phyloP scores from a whole-genome alignment of 2,329 filamentous ascomycete genomes.

The Sordariomycetes sp. region DNA sequence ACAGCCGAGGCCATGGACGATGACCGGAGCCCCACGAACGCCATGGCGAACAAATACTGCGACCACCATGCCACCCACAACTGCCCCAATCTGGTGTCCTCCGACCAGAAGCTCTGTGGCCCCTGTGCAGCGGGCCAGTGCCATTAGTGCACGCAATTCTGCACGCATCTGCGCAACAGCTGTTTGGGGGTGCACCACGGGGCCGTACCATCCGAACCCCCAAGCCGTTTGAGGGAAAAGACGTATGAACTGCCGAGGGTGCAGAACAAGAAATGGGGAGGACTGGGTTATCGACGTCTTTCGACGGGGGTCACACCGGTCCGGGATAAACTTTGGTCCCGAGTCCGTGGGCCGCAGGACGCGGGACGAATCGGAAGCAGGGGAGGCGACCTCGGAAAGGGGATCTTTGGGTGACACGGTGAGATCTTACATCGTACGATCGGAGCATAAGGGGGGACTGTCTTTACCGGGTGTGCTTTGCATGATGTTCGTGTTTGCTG shows the following conservation, averaged over 20 bases:
- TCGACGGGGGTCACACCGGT: background rate
- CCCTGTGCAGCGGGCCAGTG: conserved; percentile 3
- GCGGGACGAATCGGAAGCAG: background rate
- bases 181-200: background rate
- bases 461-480: too few relatives aligned
- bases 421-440: too few relatives aligned
- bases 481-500: too few relatives aligned
- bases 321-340: background rate
- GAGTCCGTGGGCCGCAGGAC: background rate
- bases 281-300: background rate
- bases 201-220: background rate
- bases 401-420: background rate
- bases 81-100: conserved; percentile 4
- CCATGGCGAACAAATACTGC: conserved; percentile 9
- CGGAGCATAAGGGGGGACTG: too few relatives aligned
- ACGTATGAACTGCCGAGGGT: too few relatives aligned
- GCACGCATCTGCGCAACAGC: background rate
- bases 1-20: background rate
- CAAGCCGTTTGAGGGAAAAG: too few relatives aligned
- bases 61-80: conserved; percentile 7
- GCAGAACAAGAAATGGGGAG: too few relatives aligned
- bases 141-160: background rate
- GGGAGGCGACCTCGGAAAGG: background rate
- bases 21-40: background rate
- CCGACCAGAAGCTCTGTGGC: conserved; percentile 4